These are phyloP conservation scores for Pseudocercospora ulei DNA, from an alignment of 2,329 filamentous ascomycete genomes.

Conservation along the genomic window DNA sequence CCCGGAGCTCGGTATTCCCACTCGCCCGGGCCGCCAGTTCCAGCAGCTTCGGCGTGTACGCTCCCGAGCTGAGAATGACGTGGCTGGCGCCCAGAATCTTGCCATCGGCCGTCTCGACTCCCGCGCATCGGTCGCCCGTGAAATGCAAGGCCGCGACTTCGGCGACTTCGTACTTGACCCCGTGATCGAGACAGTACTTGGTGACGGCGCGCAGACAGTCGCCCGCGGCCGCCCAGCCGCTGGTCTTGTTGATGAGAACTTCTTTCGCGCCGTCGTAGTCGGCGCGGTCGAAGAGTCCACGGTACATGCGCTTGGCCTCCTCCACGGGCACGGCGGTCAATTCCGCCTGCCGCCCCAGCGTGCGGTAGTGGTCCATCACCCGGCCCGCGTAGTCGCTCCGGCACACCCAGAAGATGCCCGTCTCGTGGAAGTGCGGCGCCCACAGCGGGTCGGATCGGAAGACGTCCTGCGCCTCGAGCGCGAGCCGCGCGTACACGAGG, in stretches of 20 bases:
- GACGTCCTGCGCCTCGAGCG: constrained; percentile 54
- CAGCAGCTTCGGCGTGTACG: constrained; percentile 38
- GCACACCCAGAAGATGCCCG: constrained; percentile 45
- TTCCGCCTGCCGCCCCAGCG: constrained; percentile 42
- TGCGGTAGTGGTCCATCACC: constrained; percentile 45
- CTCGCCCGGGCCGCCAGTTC: constrained; percentile 45
- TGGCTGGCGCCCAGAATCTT: constrained; percentile 33
- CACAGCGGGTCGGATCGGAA: constrained; percentile 52
- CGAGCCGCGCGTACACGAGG: constrained; percentile 54
- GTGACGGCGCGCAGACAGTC: constrained; percentile 50
- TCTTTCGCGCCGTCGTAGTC: constrained; percentile 52
- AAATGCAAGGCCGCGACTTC: constrained; percentile 46
- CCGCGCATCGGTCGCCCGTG: constrained; percentile 37
- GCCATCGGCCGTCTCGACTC: constrained; percentile 37
- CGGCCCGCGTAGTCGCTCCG: constrained; percentile 42
- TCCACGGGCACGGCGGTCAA: constrained; percentile 43
- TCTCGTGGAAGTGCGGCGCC: constrained; percentile 45
- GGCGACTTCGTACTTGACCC: constrained; percentile 51
- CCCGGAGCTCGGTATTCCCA: constrained; percentile 42
- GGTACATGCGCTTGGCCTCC: constrained; percentile 48
- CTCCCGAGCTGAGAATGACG: constrained; percentile 38
- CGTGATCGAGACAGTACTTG: constrained; percentile 44
- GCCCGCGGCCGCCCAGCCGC: constrained; percentile 55
- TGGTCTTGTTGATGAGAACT: constrained; percentile 51
- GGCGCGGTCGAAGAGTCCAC: constrained; percentile 51